Evolutionary conservation across 1,284 basidiomycete species (phyloP).

Genomic region (Cutaneotrichosporon spelunceum): DNA sequence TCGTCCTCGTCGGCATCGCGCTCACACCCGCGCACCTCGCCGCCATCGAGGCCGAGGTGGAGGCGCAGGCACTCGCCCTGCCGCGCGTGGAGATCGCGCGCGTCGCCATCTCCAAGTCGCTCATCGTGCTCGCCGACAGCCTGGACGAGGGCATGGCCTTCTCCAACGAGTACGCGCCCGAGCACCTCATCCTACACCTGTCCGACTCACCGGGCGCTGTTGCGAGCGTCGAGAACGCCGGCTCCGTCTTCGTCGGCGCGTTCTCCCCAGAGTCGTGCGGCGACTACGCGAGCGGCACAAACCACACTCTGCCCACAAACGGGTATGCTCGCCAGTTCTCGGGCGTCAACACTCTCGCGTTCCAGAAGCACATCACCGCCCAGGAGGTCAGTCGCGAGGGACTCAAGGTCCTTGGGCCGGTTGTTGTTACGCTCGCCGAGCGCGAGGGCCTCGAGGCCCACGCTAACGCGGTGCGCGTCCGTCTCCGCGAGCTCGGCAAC

Average conservation of each 20-base stretch:
- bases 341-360: constrained; percentile 93
- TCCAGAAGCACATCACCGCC: constrained; percentile 98
- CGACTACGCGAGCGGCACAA: constrained; percentile 97
- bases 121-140: constrained; percentile 72
- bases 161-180: constrained; percentile 96
- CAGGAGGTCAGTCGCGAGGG: constrained; percentile 84
- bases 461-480: constrained; percentile 58
- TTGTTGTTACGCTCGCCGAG: constrained; percentile 86
- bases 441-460: constrained; percentile 94
- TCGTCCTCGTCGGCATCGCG: constrained; percentile 80
- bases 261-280: constrained; percentile 86
- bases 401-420: constrained; percentile 74
- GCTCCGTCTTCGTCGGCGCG: constrained; percentile 92
- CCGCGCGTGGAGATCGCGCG: constrained; percentile 86
- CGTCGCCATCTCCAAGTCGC: constrained; percentile 84
- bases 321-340: constrained; percentile 97
- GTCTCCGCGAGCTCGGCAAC: constrained; percentile 30
- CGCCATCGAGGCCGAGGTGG: constrained; percentile 80
- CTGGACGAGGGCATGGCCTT: constrained; percentile 78
- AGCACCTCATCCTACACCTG: constrained; percentile 90
- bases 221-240: constrained; percentile 76
- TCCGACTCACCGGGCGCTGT: constrained; percentile 67
- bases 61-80: constrained; percentile 79
- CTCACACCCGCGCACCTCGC: constrained; percentile 64
- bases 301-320: constrained; percentile 93